Conservation (phyloP, 495 filamentous ascomycete species). For the Neohortaea acidophila region DNA sequence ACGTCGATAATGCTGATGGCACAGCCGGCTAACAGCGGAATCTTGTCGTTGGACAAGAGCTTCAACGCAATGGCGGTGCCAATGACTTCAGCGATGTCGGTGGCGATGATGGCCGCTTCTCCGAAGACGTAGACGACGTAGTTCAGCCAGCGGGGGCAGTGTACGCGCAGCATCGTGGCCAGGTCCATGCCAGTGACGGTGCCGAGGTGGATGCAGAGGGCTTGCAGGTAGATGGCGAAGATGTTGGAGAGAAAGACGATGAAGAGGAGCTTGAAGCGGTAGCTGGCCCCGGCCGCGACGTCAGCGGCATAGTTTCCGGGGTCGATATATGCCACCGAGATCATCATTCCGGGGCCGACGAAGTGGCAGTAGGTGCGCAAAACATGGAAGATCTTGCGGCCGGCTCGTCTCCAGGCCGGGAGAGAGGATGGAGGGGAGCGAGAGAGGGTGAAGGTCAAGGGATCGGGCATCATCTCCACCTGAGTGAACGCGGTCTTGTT, state of each 20-base stretch:
- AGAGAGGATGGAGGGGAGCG: too few relatives aligned
- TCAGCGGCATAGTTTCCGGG: conserved; percentile 64
- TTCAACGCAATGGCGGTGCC: conserved; percentile 87
- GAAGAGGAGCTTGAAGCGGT: conserved; percentile 49
- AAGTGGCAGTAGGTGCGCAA: conserved; percentile 57
- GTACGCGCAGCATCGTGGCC: conserved; percentile 59
- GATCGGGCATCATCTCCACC: too few relatives aligned
- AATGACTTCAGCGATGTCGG: conserved; percentile 86
- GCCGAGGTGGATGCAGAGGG: conserved; percentile 68
- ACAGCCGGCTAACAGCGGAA: conserved; percentile 76
- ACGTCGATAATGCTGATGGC: conserved; percentile 75
- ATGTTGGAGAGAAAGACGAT: conserved; percentile 70
- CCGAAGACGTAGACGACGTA: conserved; percentile 57
- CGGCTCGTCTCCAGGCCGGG: conserved; percentile 9
- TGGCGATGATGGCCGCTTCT: conserved; percentile 72
- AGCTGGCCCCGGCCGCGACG: conserved; percentile 42
- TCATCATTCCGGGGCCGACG: conserved; percentile 73
- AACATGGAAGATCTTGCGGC: background rate
- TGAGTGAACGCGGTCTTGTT: too few relatives aligned
- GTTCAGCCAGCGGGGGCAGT: conserved; percentile 65
- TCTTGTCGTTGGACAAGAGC: conserved; percentile 45
- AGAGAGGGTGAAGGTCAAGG: too few relatives aligned
- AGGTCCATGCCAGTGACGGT: conserved; percentile 74
- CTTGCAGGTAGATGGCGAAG: conserved; percentile 72
- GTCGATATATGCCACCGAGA: conserved; percentile 40